Evolutionary conservation across 75 land plant genomes (phyloP).

Genomic region (Selaginella moellendorffii): DNA sequence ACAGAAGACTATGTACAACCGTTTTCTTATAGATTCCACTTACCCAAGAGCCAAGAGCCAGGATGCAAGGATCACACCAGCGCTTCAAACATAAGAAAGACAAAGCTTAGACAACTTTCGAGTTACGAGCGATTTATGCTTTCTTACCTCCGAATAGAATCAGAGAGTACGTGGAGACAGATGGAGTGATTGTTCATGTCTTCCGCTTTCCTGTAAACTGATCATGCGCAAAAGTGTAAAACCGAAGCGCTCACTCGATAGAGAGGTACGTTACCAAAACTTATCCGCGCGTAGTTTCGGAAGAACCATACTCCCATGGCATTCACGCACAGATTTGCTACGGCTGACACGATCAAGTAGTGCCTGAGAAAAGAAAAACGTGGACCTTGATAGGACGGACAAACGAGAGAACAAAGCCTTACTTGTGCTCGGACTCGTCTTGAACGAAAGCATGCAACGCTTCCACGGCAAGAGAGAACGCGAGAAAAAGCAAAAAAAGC

Average conservation of each 20-base stretch:
- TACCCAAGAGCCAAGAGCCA: slow-evolving; percentile 88
- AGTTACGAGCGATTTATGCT: background rate
- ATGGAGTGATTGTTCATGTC: slow-evolving; percentile 95
- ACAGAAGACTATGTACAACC: too few relatives aligned
- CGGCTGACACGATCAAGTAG: slow-evolving; percentile 86
- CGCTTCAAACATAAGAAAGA: slow-evolving; percentile 40
- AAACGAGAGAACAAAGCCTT: slow-evolving; percentile 14
- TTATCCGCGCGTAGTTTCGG: slow-evolving; percentile 73
- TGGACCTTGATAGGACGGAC: background rate
- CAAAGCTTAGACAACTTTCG: slow-evolving; percentile 5
- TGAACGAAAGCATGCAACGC: slow-evolving; percentile 94
- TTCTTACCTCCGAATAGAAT: slow-evolving; percentile 97
- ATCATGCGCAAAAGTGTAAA: slow-evolving; percentile 6
- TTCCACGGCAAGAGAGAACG: slow-evolving; percentile 93
- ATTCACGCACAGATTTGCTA: slow-evolving; percentile 78
- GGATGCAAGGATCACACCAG: slow-evolving; percentile 88
- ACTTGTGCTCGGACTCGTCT: slow-evolving; percentile 99
- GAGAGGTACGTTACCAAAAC: slow-evolving; percentile 40
- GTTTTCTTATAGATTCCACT: too few relatives aligned
- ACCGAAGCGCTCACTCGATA: background rate
- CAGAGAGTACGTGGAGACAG: slow-evolving; percentile 91
- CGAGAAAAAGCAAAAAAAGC: slow-evolving; percentile 87
- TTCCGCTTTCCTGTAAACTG: slow-evolving; percentile 81
- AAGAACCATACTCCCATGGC: slow-evolving; percentile 96
- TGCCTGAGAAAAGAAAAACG: slow-evolving; percentile 44